Evolutionary conservation across 2,329 filamentous ascomycete genomes (phyloP), one percentile per base, ranked within the genome.

Genomic region (Lecanicillium sp.): DNA sequence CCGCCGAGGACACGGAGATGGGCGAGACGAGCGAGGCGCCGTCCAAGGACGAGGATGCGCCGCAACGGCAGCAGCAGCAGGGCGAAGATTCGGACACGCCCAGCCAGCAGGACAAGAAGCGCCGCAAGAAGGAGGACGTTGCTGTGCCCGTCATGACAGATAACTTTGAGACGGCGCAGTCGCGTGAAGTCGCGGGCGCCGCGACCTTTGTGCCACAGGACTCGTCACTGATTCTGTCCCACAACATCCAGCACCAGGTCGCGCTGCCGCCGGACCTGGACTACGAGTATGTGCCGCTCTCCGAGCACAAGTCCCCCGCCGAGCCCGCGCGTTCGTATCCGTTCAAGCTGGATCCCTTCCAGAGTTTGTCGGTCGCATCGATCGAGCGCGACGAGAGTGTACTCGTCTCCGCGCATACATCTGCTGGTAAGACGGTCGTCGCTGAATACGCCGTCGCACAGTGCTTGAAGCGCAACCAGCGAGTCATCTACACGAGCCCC

Each of bases 241-340:
- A 98, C 72, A 95, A 98, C 71, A 95, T 98, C 58, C 90, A 95
- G 68, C 93, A 98, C 74, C 91, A 98, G 69, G 93, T 97, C 57
- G 88, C 93, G 11, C 75, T 98, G 17, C 93, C 93, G 2, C 90
- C 91, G 9, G 88, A 95, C 64, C 87, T 94, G 48, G 88, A 94
- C 69, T 95, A 95, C 72, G 86, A 90, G 64, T 96, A 95, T 63
- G 77, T 95, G 15, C 91, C 91, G n/a, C 87, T 98, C 45, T 94
- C 90, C 19, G 79, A 95, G 68, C 93, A 98, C 74, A 90, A 90
- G 66, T 74, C 89, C n/a, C 90, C 91, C 10, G 86, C 84, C 49
- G 82, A 87, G 54, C 93, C 93, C 1, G 93, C 93, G 17, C 80
- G 87, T 54, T 81, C 75, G 27, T 98, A 86, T 75, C 79, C 83